phyloP scores from a whole-genome alignment of 2,329 filamentous ascomycete genomes.

The Hypoxylon sp. region DNA sequence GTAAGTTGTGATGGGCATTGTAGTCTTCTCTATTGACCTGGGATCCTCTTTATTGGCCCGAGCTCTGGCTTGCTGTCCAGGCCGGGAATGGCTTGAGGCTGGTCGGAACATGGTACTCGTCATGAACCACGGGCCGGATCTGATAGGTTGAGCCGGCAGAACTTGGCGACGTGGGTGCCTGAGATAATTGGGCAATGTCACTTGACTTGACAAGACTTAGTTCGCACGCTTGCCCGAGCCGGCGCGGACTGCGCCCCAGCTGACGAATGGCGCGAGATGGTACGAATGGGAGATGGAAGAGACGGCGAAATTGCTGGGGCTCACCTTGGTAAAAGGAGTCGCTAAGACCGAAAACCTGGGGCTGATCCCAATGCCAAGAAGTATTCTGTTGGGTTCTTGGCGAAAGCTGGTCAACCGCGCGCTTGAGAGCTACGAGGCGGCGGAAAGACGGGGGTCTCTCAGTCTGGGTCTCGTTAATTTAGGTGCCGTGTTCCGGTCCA shows the following conservation, averaged over 20 bases:
- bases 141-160: constrained; percentile 15
- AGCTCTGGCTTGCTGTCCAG: constrained; percentile 21
- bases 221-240: constrained; percentile 9
- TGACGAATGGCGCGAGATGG: constrained; percentile 30
- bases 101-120: not conserved
- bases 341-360: constrained; percentile 22
- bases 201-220: constrained; percentile 26
- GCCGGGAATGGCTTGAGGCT: constrained; percentile 5
- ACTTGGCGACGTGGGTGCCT: constrained; percentile 1
- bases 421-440: constrained; percentile 28
- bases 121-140: constrained; percentile 6
- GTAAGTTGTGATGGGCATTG: constrained; percentile 7
- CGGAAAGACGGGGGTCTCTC: too few species aligned
- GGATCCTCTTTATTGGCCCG: constrained; percentile 16
- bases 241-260: constrained; percentile 31
- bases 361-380: constrained; percentile 34
- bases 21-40: not conserved
- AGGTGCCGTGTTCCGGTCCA: constrained; percentile 29
- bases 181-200: constrained; percentile 21
- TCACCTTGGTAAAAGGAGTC: constrained; percentile 37
- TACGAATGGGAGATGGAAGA: not conserved
- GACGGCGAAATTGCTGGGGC: constrained; percentile 25
- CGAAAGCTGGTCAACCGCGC: constrained; percentile 28
- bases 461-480: constrained; percentile 27
- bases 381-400: constrained; percentile 26